phyloP scores from a whole-genome alignment of 192 early-diverging fungal genomes.

The Backusella mclennaniae region DNA sequence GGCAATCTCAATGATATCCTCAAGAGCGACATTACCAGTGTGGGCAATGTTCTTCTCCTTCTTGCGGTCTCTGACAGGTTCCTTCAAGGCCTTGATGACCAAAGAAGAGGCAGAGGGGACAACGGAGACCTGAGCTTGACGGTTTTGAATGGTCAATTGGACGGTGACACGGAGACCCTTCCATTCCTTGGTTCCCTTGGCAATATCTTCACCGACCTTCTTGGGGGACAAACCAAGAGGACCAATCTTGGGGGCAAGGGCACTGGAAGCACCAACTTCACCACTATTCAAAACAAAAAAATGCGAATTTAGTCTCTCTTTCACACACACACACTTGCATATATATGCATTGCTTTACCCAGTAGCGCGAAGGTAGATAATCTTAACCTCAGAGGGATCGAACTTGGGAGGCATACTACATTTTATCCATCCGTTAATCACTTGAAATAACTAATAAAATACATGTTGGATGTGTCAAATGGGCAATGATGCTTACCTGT shows the following conservation, averaged over 20 bases:
- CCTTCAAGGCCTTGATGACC: constrained; percentile 95
- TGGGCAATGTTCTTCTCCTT: constrained; percentile 99
- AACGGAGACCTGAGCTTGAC: constrained; percentile 95
- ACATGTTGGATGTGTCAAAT: background rate
- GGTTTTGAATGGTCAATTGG: constrained; percentile 97
- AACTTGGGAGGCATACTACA: constrained; percentile 74
- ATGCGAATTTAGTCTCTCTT: background rate
- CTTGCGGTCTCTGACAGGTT: constrained; percentile 93
- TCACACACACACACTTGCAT: background rate
- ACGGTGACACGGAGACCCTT: constrained; percentile 98
- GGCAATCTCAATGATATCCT: constrained; percentile 92
- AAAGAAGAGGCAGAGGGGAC: constrained; percentile 93
- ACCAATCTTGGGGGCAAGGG: constrained; percentile 98
- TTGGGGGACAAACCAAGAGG: constrained; percentile 98
- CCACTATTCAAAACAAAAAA: constrained; percentile 60
- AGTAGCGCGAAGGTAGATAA: constrained; percentile 93
- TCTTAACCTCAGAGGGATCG: constrained; percentile 79
- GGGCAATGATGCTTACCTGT: background rate
- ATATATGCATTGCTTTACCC: constrained; percentile 43
- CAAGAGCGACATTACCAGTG: constrained; percentile 88
- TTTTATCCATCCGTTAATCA: background rate
- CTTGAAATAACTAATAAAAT: background rate
- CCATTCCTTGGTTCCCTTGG: constrained; percentile 97
- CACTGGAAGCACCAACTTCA: constrained; percentile 94
- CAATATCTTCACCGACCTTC: constrained; percentile 99